Evolutionary conservation across 257 asterid genomes (phyloP), one percentile per base, ranked within the genome.

Genomic region (Solanum habrochaites): DNA sequence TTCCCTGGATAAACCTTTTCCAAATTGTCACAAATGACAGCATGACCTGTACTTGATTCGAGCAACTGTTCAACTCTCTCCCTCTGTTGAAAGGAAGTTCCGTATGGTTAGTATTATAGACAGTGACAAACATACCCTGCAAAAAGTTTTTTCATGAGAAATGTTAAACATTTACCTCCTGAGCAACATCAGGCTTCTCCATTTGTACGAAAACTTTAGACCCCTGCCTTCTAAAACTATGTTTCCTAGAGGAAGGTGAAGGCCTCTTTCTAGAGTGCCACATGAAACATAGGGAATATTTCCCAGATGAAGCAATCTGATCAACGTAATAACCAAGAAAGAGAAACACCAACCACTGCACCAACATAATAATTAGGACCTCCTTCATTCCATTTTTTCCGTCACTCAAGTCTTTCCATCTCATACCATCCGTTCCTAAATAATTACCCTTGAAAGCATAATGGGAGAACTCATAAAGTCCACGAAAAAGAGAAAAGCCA

Each of bases 361-460:
- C 91, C 39, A 89, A 88, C 87, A 97, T 92, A 77, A 97, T 93
- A 81, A 96, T 92, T 87, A 97, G 85, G 74, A 87, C 93, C 31
- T 91, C 96, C 89, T 85, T 91, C 98, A 96, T 93, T 84, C 99
- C 99, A 89, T 95, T 97, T 45, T 86, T 29, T 69, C 91, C 75
- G 87, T 95, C 93, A 45, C 80, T 93, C 88, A 97, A 87, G 91
- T 96, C 92, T 89, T 89, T 93, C 99, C 99, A 97, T 90, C 92
- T 88, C 99, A 97, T 97, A 87, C 99, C 99, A 80, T 82, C 93
- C 73, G 95, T 97, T 89, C 99, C 99, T 95, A 93, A 90, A 85
- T 92, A 95, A 85, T 86, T 70, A 62, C 98, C 98, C 67, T 29
- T 72, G 86, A 94, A 96, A 64, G 98, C 82, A 90, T 95, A 97